Conservation (phyloP, 345 rosid genomes). For the Passiflora organensis region DNA sequence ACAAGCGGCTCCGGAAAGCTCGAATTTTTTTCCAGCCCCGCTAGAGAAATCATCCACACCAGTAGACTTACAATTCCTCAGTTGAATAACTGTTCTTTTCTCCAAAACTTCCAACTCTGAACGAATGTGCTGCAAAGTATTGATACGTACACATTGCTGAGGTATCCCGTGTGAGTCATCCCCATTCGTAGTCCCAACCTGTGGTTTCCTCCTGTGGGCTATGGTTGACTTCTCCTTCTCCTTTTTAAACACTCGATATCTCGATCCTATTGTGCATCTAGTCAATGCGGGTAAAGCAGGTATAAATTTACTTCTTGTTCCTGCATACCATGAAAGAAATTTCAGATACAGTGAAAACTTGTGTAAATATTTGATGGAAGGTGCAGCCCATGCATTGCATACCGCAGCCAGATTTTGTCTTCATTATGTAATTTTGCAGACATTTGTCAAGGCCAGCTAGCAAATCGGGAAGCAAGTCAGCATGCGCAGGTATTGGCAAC, state of each 20-base stretch:
- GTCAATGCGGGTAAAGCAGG: constrained; percentile 82
- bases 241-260: constrained; percentile 63
- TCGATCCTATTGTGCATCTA: constrained; percentile 68
- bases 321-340: constrained; percentile 32
- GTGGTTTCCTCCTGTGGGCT: constrained; percentile 53
- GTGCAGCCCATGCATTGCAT: constrained; percentile 13
- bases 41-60: constrained; percentile 65
- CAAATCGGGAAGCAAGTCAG: constrained; percentile 75
- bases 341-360: not conserved
- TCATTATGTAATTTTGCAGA: constrained; percentile 33
- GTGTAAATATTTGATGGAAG: not conserved
- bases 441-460: constrained; percentile 77
- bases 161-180: constrained; percentile 52
- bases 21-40: constrained; percentile 66
- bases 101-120: constrained; percentile 67
- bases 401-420: constrained; percentile 96
- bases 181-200: constrained; percentile 40
- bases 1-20: constrained; percentile 74
- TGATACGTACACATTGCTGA: constrained; percentile 77
- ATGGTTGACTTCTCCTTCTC: constrained; percentile 56
- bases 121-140: constrained; percentile 70
- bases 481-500: constrained; percentile 93
- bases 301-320: constrained; percentile 54
- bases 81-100: constrained; percentile 68
- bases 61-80: constrained; percentile 77